phyloP scores from a whole-genome alignment of 2,329 filamentous ascomycete genomes.

The Nemania abortiva region DNA sequence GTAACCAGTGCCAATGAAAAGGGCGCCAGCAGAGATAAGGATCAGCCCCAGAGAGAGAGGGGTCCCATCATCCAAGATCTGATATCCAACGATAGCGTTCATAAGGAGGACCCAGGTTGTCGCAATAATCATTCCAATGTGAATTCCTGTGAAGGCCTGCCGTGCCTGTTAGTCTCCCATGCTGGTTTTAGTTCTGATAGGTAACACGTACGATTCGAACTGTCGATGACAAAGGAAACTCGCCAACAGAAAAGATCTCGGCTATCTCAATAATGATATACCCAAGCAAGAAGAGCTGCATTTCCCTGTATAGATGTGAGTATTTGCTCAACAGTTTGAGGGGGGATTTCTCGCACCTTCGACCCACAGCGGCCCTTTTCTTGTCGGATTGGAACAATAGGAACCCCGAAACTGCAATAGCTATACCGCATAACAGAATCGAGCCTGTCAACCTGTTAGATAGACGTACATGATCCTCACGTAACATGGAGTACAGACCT shows the following conservation, averaged over 20 bases:
- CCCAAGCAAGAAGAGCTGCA: slow-evolving; percentile 90
- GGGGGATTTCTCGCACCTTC: slow-evolving; percentile 71
- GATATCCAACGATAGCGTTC: slow-evolving; percentile 92
- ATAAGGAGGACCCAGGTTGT: slow-evolving; percentile 92
- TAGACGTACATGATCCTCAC: background rate
- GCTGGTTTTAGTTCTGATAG: background rate
- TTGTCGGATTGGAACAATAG: slow-evolving; percentile 84
- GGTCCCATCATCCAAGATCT: slow-evolving; percentile 94
- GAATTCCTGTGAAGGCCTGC: slow-evolving; percentile 88
- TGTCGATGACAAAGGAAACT: slow-evolving; percentile 78
- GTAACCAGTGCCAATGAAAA: slow-evolving; percentile 93
- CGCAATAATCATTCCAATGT: slow-evolving; percentile 89
- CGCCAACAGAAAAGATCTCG: slow-evolving; percentile 95
- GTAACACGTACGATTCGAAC: slow-evolving; percentile 76
- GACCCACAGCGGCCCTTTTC: slow-evolving; percentile 93
- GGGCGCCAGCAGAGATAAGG: slow-evolving; percentile 72
- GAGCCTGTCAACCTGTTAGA: slow-evolving; percentile 70
- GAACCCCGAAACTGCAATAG: slow-evolving; percentile 75
- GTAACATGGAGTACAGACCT: slow-evolving; percentile 64
- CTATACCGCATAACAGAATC: slow-evolving; percentile 83
- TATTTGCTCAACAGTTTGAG: slow-evolving; percentile 22
- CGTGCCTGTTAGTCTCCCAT: slow-evolving; percentile 36
- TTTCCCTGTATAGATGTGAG: slow-evolving; percentile 73
- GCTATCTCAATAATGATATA: slow-evolving; percentile 92
- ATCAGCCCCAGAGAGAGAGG: slow-evolving; percentile 83